These are phyloP conservation scores for Annulohypoxylon bovei DNA, from an alignment of 495 filamentous ascomycete genomes.

Conservation along the genomic window DNA sequence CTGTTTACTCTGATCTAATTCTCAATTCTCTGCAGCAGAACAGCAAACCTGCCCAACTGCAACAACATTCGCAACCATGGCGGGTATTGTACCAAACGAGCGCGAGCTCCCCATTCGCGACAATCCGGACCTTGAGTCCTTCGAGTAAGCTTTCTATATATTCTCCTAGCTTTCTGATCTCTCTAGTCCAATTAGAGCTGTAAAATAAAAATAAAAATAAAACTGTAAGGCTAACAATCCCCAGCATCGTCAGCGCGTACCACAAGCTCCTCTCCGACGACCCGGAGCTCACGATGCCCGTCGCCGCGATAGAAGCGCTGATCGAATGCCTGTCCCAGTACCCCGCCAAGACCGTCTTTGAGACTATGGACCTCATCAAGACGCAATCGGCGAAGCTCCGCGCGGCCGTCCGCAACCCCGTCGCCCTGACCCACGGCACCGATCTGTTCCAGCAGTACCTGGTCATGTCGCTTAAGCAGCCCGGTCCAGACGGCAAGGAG, in stretches of 20 bases:
- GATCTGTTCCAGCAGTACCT: constrained; percentile 96
- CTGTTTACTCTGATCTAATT: too few relatives aligned
- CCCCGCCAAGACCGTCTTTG: constrained; percentile 84
- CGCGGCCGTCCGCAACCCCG: constrained; percentile 80
- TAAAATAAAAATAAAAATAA: neutral
- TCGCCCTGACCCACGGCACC: constrained; percentile 91
- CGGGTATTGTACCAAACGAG: constrained; percentile 22
- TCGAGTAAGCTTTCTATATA: constrained; percentile 35
- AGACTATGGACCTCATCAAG: constrained; percentile 86
- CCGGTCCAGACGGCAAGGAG: constrained; percentile 60
- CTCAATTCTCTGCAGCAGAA: neutral
- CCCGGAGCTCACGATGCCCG: constrained; percentile 90
- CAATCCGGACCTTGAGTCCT: constrained; percentile 46
- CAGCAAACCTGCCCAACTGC: neutral
- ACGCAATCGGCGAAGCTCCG: constrained; percentile 78
- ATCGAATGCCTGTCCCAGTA: constrained; percentile 82
- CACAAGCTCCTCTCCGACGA: constrained; percentile 66
- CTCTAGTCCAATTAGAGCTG: too few relatives aligned
- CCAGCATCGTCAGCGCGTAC: constrained; percentile 66
- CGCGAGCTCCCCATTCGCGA: constrained; percentile 43
- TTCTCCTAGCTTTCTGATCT: too few relatives aligned
- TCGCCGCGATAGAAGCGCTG: constrained; percentile 93
- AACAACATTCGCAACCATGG: constrained; percentile 28
- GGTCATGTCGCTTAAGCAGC: constrained; percentile 66
- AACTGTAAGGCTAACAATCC: constrained; percentile 7